phyloP scores from a whole-genome alignment of 345 rosid genomes.

The Salix purpurea region DNA sequence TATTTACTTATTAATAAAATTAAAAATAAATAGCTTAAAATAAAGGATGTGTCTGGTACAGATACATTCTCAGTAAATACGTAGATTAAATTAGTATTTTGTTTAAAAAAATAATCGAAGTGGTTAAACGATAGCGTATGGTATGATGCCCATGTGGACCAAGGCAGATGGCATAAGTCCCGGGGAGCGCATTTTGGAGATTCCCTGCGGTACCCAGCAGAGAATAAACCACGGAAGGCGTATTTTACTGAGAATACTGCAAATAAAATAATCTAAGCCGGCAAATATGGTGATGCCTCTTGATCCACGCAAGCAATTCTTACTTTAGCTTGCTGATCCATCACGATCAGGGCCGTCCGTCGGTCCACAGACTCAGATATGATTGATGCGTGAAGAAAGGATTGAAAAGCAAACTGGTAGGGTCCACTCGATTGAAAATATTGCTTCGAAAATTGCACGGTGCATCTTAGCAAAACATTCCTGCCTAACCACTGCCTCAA shows the following conservation, averaged over 20 bases:
- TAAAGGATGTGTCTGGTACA: too few relatives aligned
- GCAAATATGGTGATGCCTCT: too few relatives aligned
- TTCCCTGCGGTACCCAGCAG: conserved; percentile 21
- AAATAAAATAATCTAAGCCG: too few relatives aligned
- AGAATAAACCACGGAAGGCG: conserved; percentile 4
- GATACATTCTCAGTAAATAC: too few relatives aligned
- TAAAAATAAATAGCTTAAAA: too few relatives aligned
- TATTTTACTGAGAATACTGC: background rate
- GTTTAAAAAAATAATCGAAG: too few relatives aligned
- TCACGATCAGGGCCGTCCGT: conserved; percentile 18
- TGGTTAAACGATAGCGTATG: too few relatives aligned
- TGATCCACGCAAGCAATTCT: too few relatives aligned
- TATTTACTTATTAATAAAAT: too few relatives aligned
- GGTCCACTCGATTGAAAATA: background rate
- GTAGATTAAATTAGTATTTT: too few relatives aligned
- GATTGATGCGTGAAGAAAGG: background rate
- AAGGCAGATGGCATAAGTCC: conserved; percentile 15
- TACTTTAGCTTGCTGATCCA: conserved; percentile 1
- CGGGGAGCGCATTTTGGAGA: conserved; percentile 35
- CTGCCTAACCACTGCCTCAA: background rate
- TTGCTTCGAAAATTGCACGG: background rate
- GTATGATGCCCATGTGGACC: conserved; percentile 5
- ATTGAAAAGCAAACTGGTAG: background rate
- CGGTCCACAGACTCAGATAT: background rate
- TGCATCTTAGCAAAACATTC: conserved; percentile 14